Base-by-base conservation (phyloP, 2,329 filamentous ascomycete genomes). In the Pseudogymnoascus sp. region DNA sequence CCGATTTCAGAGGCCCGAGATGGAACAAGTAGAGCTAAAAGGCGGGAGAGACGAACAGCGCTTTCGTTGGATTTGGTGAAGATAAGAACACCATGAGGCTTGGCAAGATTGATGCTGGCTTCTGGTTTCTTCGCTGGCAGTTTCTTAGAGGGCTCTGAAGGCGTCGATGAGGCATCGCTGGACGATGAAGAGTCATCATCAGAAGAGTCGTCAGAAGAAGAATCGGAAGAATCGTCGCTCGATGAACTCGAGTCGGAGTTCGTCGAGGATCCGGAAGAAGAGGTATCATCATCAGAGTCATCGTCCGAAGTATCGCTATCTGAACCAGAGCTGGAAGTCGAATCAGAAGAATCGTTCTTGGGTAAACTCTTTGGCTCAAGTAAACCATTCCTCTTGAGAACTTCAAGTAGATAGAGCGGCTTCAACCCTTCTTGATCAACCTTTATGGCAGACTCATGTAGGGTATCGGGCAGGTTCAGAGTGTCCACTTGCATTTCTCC, bases 1-100 rank as follows among this genome's bases (percentile, higher is more conserved):
- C 84, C 85, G 60, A 90, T 82, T 41, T 80, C 75, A 1, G 77
- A 69, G 2, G 80, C 76, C 35, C 88, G 76, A 0, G 77, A 72
- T 0, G 86, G 85, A 15, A 83, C 78, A 20, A 96, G 78, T 1
- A 92, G 77, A 1, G 79, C 76, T 9, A 97, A 79, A 0, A 97
- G 84, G 18, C 90, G 88, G 1, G 89, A 86, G n/a, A 97, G 82
- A 62, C 94, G 88, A n/a, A 89, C 81, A 1, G 93, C 90, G 15
- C 87, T 85, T 72, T 96, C 91, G 71, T 93, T 96, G 62, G 90
- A 95, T 68, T 91, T 91, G 53, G 91, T 92, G 72, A 97, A 97
- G 66, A 97, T 85, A 36, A 97, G 80, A 9, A 88, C 84, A 22
- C 71, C 70, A 1, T 64, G 65, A 33, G 67, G 63, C 4, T 75